A percentile compares a stretch with the other conserved stretches of the same genome.
Conservation (phyloP, 768 basidiomycete genomes). For the Kwoniella bestiolae region DNA sequence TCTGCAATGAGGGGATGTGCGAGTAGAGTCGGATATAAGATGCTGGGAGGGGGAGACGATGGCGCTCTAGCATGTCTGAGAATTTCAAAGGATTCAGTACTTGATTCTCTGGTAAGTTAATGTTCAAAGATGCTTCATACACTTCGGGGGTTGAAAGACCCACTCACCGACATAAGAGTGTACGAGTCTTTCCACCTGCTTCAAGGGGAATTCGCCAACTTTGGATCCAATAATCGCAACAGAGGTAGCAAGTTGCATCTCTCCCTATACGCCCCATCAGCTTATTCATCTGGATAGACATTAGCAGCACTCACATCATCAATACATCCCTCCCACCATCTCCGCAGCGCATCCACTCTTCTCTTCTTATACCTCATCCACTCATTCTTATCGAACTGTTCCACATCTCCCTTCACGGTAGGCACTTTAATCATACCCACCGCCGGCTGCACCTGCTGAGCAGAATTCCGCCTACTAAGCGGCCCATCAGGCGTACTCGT, state of each 20-base stretch:
- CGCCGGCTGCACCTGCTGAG: not conserved
- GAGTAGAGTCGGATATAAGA: constrained; percentile 41
- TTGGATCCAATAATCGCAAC: constrained; percentile 31
- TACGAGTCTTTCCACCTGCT: constrained; percentile 37
- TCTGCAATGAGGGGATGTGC: constrained; percentile 32
- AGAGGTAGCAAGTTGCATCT: constrained; percentile 43
- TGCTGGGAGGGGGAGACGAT: constrained; percentile 32
- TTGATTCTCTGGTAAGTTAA: not conserved
- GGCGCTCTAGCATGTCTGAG: constrained; percentile 43
- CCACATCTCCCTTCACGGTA: constrained; percentile 13
- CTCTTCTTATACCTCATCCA: constrained; percentile 33
- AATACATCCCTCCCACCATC: constrained; percentile 41
- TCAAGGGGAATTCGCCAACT: constrained; percentile 29
- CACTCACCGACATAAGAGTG: constrained; percentile 50
- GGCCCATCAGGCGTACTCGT: not conserved
- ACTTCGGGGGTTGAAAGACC: not conserved
- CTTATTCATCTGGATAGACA: not conserved
- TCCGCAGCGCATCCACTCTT: constrained; percentile 29
- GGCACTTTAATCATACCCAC: not conserved
- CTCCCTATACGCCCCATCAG: constrained; percentile 30
- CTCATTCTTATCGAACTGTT: not conserved
- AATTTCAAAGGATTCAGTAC: not conserved
- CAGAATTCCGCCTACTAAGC: not conserved
- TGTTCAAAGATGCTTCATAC: not conserved
- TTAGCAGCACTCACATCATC: constrained; percentile 43